Evolutionary conservation across 345 rosid species (phyloP), one percentile per base, ranked within the genome.

Genomic region (Brassica carinata): DNA sequence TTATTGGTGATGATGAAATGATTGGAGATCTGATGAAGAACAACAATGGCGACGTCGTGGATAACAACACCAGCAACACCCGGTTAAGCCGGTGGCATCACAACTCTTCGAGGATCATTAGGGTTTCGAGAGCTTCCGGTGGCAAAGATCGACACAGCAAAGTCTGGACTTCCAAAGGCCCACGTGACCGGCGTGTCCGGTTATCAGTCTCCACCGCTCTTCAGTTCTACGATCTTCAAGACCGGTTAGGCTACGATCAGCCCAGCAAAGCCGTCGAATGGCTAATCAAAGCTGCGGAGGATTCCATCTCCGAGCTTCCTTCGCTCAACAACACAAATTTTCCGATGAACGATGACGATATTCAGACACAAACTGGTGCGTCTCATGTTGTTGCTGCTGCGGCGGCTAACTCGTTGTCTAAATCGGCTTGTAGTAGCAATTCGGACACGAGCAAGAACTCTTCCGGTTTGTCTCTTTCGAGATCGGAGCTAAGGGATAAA

Each of bases 91-190:
- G 91, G 6, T 87, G 90, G 67, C 92, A 93, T 92, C 94, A 75
- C 83, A 88, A 88, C 36, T 89, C 94, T 0, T 92, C 98, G 0
- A 72, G 99, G 73, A 96, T 96, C 61, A 89, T 93, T 83, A 90
- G 98, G 96, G 99, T 93, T 86, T 92, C 99, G 0, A 82, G 98
- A 74, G 94, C 99, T 58, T 90, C 99, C 2, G 97, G 99, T 43
- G 99, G 99, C 2, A 96, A 96, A 85, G 99, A 96, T 82, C 87
- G 99, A 74, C 99, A 96, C 85, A 96, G 99, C 86, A 96, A 96
- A 85, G 99, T 96, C 0, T 92, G 87, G 90, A 96, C 99, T 15
- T 93, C 99, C 0, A 93, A 92, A 77, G 99, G 99, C 11, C 82
- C 89, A 18, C 84, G 97, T 75, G 99, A 96, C 89, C 80, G 99